These are phyloP conservation scores for Hygrophila difformis DNA, from an alignment of 257 asterid genomes.

Conservation along the genomic window DNA sequence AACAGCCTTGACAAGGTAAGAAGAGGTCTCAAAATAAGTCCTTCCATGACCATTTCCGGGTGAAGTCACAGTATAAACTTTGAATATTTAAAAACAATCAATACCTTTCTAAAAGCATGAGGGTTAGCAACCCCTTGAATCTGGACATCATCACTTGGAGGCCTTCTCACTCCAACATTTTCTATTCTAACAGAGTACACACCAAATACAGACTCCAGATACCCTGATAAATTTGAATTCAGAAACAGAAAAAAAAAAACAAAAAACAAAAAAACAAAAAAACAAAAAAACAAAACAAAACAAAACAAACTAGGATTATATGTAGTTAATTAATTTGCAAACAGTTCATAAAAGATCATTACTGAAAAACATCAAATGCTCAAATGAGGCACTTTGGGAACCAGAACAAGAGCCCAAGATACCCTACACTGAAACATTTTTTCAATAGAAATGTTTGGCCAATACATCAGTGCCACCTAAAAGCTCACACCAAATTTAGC, in stretches of 20 bases:
- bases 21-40: background rate
- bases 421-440: background rate
- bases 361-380: conserved; percentile 3
- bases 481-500: conserved; percentile 7
- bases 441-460: background rate
- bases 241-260: no score
- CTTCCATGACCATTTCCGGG: background rate
- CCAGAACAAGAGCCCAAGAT: background rate
- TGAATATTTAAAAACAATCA: conserved; percentile 5
- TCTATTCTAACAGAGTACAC: conserved; percentile 64
- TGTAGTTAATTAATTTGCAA: background rate
- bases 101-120: conserved; percentile 63
- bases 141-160: conserved; percentile 63
- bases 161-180: conserved; percentile 65
- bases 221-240: conserved; percentile 37
- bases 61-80: background rate
- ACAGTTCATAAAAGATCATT: background rate
- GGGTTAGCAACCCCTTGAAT: conserved; percentile 65
- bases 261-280: no score
- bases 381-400: background rate
- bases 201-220: conserved; percentile 54
- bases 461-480: conserved; percentile 2
- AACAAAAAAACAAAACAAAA: no score
- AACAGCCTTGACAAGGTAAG: conserved; percentile 48
- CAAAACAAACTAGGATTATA: conserved; percentile 7